These are phyloP conservation scores for Ustilago esculenta DNA, from an alignment of 1,284 basidiomycete genomes.

Conservation along the genomic window DNA sequence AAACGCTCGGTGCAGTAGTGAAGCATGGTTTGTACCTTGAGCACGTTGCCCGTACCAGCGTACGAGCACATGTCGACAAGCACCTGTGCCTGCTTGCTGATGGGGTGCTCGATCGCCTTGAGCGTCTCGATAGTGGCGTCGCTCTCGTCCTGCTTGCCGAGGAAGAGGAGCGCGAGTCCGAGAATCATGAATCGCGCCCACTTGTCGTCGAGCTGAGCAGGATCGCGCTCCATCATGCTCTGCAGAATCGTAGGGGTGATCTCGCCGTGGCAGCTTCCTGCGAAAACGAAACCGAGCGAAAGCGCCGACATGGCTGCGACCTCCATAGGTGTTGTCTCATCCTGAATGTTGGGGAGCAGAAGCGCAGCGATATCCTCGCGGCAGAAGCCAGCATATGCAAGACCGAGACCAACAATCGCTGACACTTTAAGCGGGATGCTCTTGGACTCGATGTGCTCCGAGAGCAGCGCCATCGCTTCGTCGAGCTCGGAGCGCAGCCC, in stretches of 20 bases:
- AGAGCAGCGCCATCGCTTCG: constrained; percentile 87
- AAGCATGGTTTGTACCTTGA: constrained; percentile 91
- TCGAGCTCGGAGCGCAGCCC: constrained; percentile 93
- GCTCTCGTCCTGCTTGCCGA: constrained; percentile 75
- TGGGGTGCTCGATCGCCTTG: constrained; percentile 91
- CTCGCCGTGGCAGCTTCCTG: constrained; percentile 94
- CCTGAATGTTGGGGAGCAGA: constrained; percentile 60
- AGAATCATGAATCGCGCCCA: constrained; percentile 92
- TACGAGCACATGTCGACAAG: constrained; percentile 94
- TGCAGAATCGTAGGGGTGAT: constrained; percentile 89
- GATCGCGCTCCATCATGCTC: constrained; percentile 78
- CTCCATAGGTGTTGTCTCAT: constrained; percentile 77
- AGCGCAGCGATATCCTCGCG: constrained; percentile 79
- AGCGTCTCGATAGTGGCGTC: constrained; percentile 95
- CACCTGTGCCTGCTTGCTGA: constrained; percentile 89
- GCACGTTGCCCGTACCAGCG: constrained; percentile 93
- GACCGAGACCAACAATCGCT: constrained; percentile 78
- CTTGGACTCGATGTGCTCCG: constrained; percentile 90
- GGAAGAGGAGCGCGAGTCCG: constrained; percentile 88
- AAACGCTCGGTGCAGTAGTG: constrained; percentile 94
- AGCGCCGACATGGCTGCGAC: constrained; percentile 86
- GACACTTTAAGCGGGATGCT: constrained; percentile 84
- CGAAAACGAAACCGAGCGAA: constrained; percentile 92
- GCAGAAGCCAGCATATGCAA: constrained; percentile 93
- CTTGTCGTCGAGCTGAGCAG: constrained; percentile 70